Evolutionary conservation across 805 yeast genomes (phyloP).

Genomic region (Maudiozyma serrabonitensis): DNA sequence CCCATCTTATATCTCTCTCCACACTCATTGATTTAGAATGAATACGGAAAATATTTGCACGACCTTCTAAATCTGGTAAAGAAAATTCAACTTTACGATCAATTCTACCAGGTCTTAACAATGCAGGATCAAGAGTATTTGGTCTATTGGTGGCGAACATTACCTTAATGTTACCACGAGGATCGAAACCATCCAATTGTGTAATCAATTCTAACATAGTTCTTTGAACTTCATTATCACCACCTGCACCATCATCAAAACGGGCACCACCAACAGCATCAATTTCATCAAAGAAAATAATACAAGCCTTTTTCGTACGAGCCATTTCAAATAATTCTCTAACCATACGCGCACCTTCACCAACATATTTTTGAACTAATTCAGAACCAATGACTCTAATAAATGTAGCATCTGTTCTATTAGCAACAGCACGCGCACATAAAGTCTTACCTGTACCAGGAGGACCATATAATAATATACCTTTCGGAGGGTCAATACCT

Average conservation of each 20-base stretch:
- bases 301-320: conserved; percentile 94
- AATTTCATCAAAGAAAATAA: conserved; percentile 94
- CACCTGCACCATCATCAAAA: conserved; percentile 98
- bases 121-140: conserved; percentile 94
- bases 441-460: conserved; percentile 98
- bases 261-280: conserved; percentile 99
- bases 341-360: conserved; percentile 99
- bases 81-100: conserved; percentile 98
- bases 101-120: conserved; percentile 96
- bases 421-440: conserved; percentile 98
- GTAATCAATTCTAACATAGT: conserved; percentile 98
- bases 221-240: conserved; percentile 98
- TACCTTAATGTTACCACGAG: conserved; percentile 97
- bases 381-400: conserved; percentile 98
- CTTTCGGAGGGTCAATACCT: conserved; percentile 99
- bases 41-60: conserved; percentile 94
- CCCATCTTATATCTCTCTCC: conserved; percentile 98
- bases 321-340: conserved; percentile 99
- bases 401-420: conserved; percentile 97
- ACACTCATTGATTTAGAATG: conserved; percentile 97
- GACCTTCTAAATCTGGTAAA: conserved; percentile 92
- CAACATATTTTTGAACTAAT: conserved; percentile 95
- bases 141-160: conserved; percentile 99
- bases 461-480: conserved; percentile 91
- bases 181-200: conserved; percentile 96